These are phyloP conservation scores for Irpex sp. DNA, from an alignment of 1,284 basidiomycete genomes.

Conservation along the genomic window DNA sequence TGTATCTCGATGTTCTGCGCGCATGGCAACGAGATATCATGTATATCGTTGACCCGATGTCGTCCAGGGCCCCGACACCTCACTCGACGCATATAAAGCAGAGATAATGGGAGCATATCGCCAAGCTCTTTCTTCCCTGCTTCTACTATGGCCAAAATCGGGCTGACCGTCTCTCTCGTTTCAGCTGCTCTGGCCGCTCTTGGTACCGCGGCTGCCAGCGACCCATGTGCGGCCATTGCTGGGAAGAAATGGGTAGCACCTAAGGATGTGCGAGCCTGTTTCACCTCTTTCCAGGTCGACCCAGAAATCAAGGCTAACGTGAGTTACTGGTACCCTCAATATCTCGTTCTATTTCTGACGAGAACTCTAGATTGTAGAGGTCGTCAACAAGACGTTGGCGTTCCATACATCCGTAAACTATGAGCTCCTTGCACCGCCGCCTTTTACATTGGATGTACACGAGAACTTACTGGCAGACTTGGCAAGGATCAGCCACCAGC, in stretches of 20 bases:
- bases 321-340: conserved; percentile 13
- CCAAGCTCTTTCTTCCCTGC: neutral
- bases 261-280: conserved; percentile 44
- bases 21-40: neutral
- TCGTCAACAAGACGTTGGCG: conserved; percentile 53
- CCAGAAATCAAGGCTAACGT: conserved; percentile 44
- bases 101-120: neutral
- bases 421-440: conserved; percentile 47
- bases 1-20: neutral
- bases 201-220: conserved; percentile 18
- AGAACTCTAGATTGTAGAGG: conserved; percentile 44
- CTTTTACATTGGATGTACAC: conserved; percentile 52
- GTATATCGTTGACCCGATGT: neutral
- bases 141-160: neutral
- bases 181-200: neutral
- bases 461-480: conserved; percentile 51
- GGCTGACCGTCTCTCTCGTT: neutral
- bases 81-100: neutral
- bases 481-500: conserved; percentile 40
- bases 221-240: conserved; percentile 49
- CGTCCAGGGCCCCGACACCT: neutral
- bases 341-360: conserved; percentile 1
- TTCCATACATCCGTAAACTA: conserved; percentile 62
- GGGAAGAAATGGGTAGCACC: conserved; percentile 52
- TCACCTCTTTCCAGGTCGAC: conserved; percentile 43